These are phyloP conservation scores for Gnomoniopsis smithogilvyi DNA, from an alignment of 2,329 filamentous ascomycete species.

Conservation along the genomic window DNA sequence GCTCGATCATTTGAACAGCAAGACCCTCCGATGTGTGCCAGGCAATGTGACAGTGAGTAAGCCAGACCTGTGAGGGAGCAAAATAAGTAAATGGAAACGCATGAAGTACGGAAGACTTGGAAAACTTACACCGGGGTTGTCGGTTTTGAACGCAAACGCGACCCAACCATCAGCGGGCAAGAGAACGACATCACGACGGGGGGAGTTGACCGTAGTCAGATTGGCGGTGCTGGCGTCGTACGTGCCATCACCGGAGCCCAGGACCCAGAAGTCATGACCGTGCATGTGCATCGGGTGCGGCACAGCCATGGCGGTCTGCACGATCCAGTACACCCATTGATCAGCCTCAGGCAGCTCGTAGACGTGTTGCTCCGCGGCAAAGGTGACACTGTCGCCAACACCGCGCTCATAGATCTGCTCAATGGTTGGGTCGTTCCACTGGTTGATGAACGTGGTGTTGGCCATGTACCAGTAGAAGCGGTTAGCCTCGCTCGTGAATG, in stretches of 20 bases:
- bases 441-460: neutral
- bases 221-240: constrained; percentile 25
- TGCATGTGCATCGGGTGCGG: constrained; percentile 48
- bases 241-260: constrained; percentile 29
- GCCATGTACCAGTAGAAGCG: constrained; percentile 1
- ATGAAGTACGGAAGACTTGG: neutral
- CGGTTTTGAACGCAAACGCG: constrained; percentile 27
- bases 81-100: neutral
- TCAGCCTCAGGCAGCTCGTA: constrained; percentile 9
- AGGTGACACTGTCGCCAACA: neutral
- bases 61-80: constrained; percentile 23
- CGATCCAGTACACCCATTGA: constrained; percentile 26
- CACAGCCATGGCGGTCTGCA: constrained; percentile 27
- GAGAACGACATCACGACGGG: constrained; percentile 33
- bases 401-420: constrained; percentile 6
- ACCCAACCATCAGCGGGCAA: constrained; percentile 26
- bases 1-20: constrained; percentile 33
- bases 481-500: neutral
- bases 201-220: constrained; percentile 28
- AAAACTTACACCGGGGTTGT: constrained; percentile 27
- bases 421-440: constrained; percentile 19
- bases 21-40: constrained; percentile 35
- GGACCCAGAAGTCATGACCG: constrained; percentile 46
- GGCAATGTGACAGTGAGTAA: constrained; percentile 26
- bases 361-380: neutral